Percentiles rank a stretch among this genome's conserved stretches.
These are phyloP conservation scores for Phytopythium ostracodes DNA, from an alignment of 352 stramenopile genomes.

Conservation along the genomic window DNA sequence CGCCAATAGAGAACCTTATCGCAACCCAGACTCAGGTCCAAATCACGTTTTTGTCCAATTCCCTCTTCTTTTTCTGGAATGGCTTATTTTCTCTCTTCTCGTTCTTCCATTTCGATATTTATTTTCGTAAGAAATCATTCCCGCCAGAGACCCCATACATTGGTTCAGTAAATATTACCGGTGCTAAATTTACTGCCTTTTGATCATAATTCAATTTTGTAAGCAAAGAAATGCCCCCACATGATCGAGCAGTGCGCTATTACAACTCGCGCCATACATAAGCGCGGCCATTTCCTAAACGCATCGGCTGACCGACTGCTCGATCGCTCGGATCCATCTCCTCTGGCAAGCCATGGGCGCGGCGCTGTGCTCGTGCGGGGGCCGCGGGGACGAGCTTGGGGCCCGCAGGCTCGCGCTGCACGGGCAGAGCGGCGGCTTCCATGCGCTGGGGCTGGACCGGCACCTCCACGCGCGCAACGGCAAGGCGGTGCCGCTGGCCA, in stretches of 20 bases:
- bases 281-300: slow-evolving; percentile 1
- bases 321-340: not conserved
- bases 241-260: not conserved
- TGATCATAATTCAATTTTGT: too few relatives aligned
- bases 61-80: not conserved
- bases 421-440: slow-evolving; percentile 7
- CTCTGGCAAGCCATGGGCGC: slow-evolving; percentile 27
- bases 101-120: not conserved
- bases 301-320: not conserved
- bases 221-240: not conserved
- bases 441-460: slow-evolving; percentile 36
- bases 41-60: not conserved
- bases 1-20: not conserved
- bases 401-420: slow-evolving; percentile 7
- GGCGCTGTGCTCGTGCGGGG: slow-evolving; percentile 46
- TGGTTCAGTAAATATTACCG: not conserved
- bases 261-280: not conserved
- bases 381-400: slow-evolving; percentile 30
- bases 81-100: not conserved
- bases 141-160: too few relatives aligned
- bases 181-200: not conserved
- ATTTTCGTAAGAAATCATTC: not conserved
- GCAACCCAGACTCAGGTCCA: not conserved
- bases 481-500: slow-evolving; percentile 18
- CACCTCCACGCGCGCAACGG: slow-evolving; percentile 25